phyloP scores from a whole-genome alignment of 208 protist genomes.

The Kentomonas sorsogonicus region DNA sequence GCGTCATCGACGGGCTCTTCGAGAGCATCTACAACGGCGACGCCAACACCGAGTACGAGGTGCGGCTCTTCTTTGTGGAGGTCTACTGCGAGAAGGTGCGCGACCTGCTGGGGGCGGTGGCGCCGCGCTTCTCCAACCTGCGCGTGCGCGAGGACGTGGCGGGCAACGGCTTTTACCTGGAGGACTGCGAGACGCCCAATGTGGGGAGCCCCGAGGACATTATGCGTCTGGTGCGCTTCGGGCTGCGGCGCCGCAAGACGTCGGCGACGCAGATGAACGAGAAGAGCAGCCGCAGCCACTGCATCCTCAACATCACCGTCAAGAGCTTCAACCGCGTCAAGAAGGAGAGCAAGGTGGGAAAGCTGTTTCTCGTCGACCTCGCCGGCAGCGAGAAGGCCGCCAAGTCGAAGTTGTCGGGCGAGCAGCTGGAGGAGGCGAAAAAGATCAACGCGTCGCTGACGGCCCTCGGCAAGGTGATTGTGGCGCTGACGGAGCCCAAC shows the following conservation, averaged over 20 bases:
- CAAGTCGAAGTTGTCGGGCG: slow-evolving; percentile 74
- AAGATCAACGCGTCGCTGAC: slow-evolving; percentile 90
- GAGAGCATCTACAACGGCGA: slow-evolving; percentile 56
- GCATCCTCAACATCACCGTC: slow-evolving; percentile 76
- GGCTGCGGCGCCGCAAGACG: slow-evolving; percentile 65
- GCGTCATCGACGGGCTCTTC: slow-evolving; percentile 92
- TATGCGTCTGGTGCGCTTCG: slow-evolving; percentile 70
- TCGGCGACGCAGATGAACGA: slow-evolving; percentile 88
- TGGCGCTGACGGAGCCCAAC: slow-evolving; percentile 58
- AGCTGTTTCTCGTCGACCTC: slow-evolving; percentile 88
- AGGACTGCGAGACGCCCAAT: slow-evolving; percentile 81
- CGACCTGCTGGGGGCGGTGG: slow-evolving; percentile 83
- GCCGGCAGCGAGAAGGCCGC: slow-evolving; percentile 87
- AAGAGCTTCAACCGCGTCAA: slow-evolving; percentile 44
- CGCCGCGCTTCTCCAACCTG: slow-evolving; percentile 13
- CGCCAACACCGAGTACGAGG: slow-evolving; percentile 84
- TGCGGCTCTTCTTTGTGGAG: slow-evolving; percentile 94
- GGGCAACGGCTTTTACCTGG: slow-evolving; percentile 81
- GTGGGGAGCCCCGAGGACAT: slow-evolving; percentile 80
- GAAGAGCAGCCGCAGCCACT: slow-evolving; percentile 81
- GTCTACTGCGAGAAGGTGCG: slow-evolving; percentile 97
- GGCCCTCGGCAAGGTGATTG: slow-evolving; percentile 82
- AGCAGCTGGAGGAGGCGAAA: slow-evolving; percentile 90
- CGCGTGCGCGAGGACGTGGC: slow-evolving; percentile 71
- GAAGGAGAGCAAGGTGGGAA: slow-evolving; percentile 71